These are phyloP conservation scores for Fraxinus quadrangulata DNA, from an alignment of 257 asterid genomes.

Conservation along the genomic window DNA sequence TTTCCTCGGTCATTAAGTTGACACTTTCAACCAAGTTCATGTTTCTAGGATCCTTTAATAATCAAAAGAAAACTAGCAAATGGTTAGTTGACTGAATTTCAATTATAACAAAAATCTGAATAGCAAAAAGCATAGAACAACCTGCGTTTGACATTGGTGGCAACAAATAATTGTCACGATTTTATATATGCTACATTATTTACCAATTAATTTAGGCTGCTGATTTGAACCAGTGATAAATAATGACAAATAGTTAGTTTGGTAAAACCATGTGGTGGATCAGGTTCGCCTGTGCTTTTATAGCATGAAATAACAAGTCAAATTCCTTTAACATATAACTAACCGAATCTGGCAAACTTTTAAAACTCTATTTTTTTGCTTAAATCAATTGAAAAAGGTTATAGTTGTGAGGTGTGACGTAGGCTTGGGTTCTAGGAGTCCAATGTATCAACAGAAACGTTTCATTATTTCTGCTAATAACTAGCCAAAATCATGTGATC, in stretches of 20 bases:
- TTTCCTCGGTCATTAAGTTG: not conserved
- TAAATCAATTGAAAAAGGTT: not conserved
- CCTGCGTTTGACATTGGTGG: not conserved
- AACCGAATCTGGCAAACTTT: not conserved
- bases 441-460: not conserved
- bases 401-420: not conserved
- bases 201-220: not conserved
- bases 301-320: not conserved
- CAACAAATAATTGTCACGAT: not conserved
- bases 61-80: not conserved
- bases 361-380: not conserved
- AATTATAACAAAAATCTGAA: not conserved
- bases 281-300: not conserved
- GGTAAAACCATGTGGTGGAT: not conserved
- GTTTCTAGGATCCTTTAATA: not conserved
- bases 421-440: not conserved
- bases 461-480: not conserved
- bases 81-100: not conserved
- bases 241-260: not conserved
- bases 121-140: not conserved
- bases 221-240: not conserved
- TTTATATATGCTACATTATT: not conserved
- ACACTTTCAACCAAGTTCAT: conserved; percentile 12
- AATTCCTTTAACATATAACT: not conserved
- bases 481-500: not conserved